Base-by-base conservation (phyloP, 306 rosid species). In the Mimosa bimucronata region DNA sequence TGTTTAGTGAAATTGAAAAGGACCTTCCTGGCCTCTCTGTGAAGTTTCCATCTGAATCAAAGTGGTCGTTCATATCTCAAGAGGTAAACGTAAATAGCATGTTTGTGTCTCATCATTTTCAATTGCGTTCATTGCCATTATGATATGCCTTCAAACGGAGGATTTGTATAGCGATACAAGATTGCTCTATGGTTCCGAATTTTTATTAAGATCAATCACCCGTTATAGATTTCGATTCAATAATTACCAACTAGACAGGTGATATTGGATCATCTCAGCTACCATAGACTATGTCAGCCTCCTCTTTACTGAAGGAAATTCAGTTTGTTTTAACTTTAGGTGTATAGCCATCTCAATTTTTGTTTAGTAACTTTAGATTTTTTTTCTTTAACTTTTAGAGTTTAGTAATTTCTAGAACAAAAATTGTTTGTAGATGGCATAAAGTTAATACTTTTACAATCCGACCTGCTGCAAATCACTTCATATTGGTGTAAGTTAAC, bases 21-120 rank as follows among this genome's bases (percentile, higher is more conserved):
- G 85, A 81, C 82, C 89, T 94, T 15, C 97, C 98, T 60, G 86
- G 80, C 31, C 80, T 86, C 80, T 85, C 97, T 71, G 64, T 84
- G 38, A 89, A 89, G 80, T 72, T 85, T 44, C 84, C 70, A 14
- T 81, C 85, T 79, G 94, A 87, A 86, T 88, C 97, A 19, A 92
- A 92, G 84, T 94, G 97, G 98, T 90, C 94, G 64, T 94, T 92
- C 79, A 85, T 92, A 62, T 91, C 97, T 61, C 94, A 83, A 7
- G 97, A 94, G 90, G 97, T 92, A 81, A 78, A 50, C 6, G 10
- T 50, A 50, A 19, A 18, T 50, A 19, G 58, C 58, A 16, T 19
- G 9, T 50, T 16, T 7, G 2, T 5, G 58, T 50, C 10, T 50
- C 3, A 18, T 50, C 9, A 16, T 18, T 19, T 50, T 18, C 15